Percentiles rank a stretch among this genome's conserved stretches.
These are phyloP conservation scores for Croton setiger DNA, from an alignment of 441 rosid species.

Conservation along the genomic window DNA sequence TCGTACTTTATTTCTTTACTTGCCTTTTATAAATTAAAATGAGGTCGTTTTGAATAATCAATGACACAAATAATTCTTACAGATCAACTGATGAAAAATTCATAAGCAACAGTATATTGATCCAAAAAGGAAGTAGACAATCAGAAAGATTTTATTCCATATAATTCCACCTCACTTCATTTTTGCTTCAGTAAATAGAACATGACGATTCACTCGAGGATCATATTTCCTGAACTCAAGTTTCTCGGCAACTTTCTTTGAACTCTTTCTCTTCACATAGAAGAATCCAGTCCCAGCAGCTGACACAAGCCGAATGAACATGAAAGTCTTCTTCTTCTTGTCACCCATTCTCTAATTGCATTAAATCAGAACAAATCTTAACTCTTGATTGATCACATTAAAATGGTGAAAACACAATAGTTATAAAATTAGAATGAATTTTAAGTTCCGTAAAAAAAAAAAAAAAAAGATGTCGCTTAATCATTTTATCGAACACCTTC, in stretches of 20 bases:
- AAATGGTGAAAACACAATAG: not conserved
- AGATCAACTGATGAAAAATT: not conserved
- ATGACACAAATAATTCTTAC: not conserved
- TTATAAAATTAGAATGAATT: not conserved
- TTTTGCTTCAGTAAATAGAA: conserved; percentile 80
- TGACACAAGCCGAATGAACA: conserved; percentile 87
- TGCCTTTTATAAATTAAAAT: no score
- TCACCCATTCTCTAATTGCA: conserved; percentile 53
- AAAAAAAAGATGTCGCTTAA: not conserved
- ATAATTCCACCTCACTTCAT: conserved; percentile 56
- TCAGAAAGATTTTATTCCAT: not conserved
- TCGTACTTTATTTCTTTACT: no score
- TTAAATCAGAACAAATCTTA: not conserved
- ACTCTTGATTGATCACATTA: not conserved
- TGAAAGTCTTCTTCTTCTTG: conserved; percentile 86
- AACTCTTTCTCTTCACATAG: conserved; percentile 89
- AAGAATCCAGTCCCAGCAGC: conserved; percentile 98
- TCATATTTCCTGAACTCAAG: conserved; percentile 92
- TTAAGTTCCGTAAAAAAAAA: not conserved
- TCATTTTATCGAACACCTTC: conserved; percentile 20
- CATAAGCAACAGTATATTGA: not conserved
- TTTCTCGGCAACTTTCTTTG: conserved; percentile 68
- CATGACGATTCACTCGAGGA: conserved; percentile 88
- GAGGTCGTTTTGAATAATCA: not conserved
- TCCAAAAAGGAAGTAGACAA: not conserved